phyloP scores from a whole-genome alignment of 495 filamentous ascomycete species.

The Penicillium nucicola region DNA sequence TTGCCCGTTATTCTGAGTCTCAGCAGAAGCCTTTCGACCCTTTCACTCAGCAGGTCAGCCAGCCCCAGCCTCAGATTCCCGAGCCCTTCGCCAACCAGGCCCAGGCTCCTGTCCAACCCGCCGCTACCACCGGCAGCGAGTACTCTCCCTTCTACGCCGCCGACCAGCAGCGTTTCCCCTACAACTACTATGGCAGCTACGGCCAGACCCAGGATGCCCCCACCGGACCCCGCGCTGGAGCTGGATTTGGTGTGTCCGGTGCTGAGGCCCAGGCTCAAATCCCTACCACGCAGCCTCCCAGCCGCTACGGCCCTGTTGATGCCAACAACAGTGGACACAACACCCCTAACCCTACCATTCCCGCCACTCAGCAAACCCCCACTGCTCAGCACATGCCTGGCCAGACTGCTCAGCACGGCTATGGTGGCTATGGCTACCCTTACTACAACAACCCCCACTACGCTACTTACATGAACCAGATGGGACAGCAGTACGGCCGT shows the following conservation, averaged over 20 bases:
- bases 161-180: slow-evolving; percentile 75
- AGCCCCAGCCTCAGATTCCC: slow-evolving; percentile 57
- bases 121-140: slow-evolving; percentile 66
- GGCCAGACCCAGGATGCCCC: slow-evolving; percentile 77
- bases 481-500: slow-evolving; percentile 50
- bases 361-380: slow-evolving; percentile 62
- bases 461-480: slow-evolving; percentile 72
- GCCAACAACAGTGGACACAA: slow-evolving; percentile 81
- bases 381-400: slow-evolving; percentile 62
- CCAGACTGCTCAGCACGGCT: slow-evolving; percentile 50
- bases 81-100: slow-evolving; percentile 58
- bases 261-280: slow-evolving; percentile 74
- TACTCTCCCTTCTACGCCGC: slow-evolving; percentile 84
- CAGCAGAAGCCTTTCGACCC: slow-evolving; percentile 82
- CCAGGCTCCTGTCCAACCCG: slow-evolving; percentile 50
- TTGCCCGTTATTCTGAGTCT: slow-evolving; percentile 66
- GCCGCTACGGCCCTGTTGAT: slow-evolving; percentile 70
- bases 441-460: slow-evolving; percentile 82
- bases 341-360: slow-evolving; percentile 79
- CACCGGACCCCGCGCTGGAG: slow-evolving; percentile 60
- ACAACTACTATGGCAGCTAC: slow-evolving; percentile 81
- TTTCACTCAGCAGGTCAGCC: slow-evolving; percentile 74
- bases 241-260: slow-evolving; percentile 65
- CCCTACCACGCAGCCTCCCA: slow-evolving; percentile 62
- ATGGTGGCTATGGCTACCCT: slow-evolving; percentile 69